Percentiles rank a stretch among this genome's conserved stretches.
These are phyloP conservation scores for Vanrija sp. DNA, from an alignment of 1,284 basidiomycete genomes.

Conservation along the genomic window DNA sequence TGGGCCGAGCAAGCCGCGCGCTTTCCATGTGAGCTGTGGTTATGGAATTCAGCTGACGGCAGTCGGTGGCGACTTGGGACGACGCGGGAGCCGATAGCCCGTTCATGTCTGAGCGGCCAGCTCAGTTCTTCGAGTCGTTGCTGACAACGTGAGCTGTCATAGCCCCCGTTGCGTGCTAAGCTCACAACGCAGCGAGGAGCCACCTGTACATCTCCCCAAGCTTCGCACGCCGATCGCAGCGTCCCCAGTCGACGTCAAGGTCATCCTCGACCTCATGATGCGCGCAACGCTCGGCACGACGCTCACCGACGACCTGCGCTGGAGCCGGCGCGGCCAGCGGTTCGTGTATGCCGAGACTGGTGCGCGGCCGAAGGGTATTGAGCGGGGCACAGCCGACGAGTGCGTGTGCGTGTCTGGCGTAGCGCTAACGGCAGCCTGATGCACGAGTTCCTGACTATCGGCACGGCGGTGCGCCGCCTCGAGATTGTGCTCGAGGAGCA, in stretches of 20 bases:
- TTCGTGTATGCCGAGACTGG: conserved; percentile 24
- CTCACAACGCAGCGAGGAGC: conserved; percentile 16
- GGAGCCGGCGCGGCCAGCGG: conserved; percentile 23
- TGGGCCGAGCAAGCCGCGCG: conserved; percentile 16
- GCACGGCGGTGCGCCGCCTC: conserved; percentile 32
- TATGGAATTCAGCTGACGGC: too few species aligned
- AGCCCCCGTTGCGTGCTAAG: not conserved
- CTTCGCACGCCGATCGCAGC: conserved; percentile 5
- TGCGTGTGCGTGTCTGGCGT: conserved; percentile 7
- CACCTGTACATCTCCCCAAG: conserved; percentile 16
- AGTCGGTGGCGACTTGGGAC: conserved; percentile 27
- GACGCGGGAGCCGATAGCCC: conserved; percentile 6
- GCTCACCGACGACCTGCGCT: conserved; percentile 24
- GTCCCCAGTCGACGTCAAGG: conserved; percentile 13
- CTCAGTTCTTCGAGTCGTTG: conserved; percentile 30
- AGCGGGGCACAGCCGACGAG: conserved; percentile 19
- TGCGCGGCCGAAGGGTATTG: conserved; percentile 19
- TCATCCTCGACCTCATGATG: conserved; percentile 28
- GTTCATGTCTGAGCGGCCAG: conserved; percentile 25
- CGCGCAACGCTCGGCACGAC: conserved; percentile 34
- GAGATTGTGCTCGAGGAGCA: conserved; percentile 38
- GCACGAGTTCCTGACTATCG: conserved; percentile 21
- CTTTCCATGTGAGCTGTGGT: conserved; percentile 18
- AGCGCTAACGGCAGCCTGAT: conserved; percentile 9
- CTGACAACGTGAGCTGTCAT: conserved; percentile 19